Evolutionary conservation across 116 monocot species (phyloP).

Genomic region (Dioscorea cayenensis): DNA sequence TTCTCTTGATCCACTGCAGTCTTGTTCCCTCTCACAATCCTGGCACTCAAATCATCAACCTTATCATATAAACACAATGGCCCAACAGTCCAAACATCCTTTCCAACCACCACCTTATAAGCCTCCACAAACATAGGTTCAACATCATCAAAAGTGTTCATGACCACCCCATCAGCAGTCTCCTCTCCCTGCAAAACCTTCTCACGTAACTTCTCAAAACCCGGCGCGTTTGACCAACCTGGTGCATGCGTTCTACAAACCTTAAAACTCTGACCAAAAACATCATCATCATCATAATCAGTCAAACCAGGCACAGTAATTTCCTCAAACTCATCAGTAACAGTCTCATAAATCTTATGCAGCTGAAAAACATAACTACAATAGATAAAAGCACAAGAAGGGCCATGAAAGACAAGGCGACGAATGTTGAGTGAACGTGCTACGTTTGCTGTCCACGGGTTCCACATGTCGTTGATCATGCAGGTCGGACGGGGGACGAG

Average conservation of each 20-base stretch:
- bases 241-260: background rate
- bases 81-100: conserved; percentile 34
- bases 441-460: conserved; percentile 13
- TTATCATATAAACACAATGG: conserved; percentile 21
- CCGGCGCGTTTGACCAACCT: conserved; percentile 10
- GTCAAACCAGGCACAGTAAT: conserved; percentile 18
- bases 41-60: background rate
- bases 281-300: no score
- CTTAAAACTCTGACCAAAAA: no score
- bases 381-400: conserved; percentile 11
- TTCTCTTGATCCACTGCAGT: conserved; percentile 9
- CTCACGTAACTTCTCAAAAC: conserved; percentile 3
- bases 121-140: conserved; percentile 11
- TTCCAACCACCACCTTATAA: conserved; percentile 3
- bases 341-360: background rate
- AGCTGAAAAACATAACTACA: background rate
- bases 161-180: conserved; percentile 14
- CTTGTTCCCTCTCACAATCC: conserved; percentile 16
- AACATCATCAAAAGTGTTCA: conserved; percentile 21
- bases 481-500: conserved; percentile 6
- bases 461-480: conserved; percentile 19
- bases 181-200: conserved; percentile 9
- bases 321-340: conserved; percentile 3
- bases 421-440: conserved; percentile 9
- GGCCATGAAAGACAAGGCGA: conserved; percentile 20